Evolutionary conservation across 345 rosid genomes (phyloP).

Genomic region (sweet orange (Citrus sinensis)): DVS_A1.0 CM039169.1:32086001-32086500

Average conservation of each 20-base stretch:
- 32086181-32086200: not conserved
- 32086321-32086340: not conserved
- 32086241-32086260: too few species aligned
- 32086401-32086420: not conserved
- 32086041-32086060: not conserved
- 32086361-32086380: not conserved
- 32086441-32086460: not conserved
- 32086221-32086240: not conserved
- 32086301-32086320: not conserved
- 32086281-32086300: too few species aligned
- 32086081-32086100: conserved; percentile 1
- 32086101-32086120: conserved; percentile 2
- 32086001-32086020: not conserved
- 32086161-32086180: not conserved
- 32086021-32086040: not conserved
- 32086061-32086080: not conserved
- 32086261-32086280: too few species aligned
- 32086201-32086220: not conserved
- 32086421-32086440: not conserved
- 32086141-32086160: not conserved
- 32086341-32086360: not conserved
- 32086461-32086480: not conserved
- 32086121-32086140: not conserved
- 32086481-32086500: too few species aligned
- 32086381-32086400: not conserved